Base-by-base conservation (phyloP, 768 basidiomycete genomes). In the Auricularia sp. region DNA sequence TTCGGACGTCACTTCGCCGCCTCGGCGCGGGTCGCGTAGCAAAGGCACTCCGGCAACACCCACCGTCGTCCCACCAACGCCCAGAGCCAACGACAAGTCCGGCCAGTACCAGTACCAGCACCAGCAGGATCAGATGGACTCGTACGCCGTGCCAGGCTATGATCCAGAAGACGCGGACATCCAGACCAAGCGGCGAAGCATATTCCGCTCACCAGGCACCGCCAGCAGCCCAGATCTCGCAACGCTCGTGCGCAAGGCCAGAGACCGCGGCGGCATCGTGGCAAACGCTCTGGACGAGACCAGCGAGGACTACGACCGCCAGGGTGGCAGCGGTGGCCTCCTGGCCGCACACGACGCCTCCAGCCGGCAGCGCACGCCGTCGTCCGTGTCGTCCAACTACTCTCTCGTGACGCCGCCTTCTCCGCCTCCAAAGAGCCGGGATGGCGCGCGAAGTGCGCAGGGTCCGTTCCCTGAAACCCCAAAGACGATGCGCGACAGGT, bases 151-250 rank as follows among this genome's bases (percentile, higher is more conserved):
- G 39, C 39, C n/a, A 51, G 62, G 36, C 4, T 81, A 80, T 74
- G 87, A 90, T 74, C 79, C 82, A 42, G 85, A 87, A 66, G 86
- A 88, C 72, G 69, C 74, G 10, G 87, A 88, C 69, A 81, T 84
- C 70, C 85, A 87, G 70, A 84, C 83, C 7, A 90, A 90, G 73
- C 83, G 91, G 56, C 83, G 91, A 61, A 91, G 89, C 67, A 84
- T 97, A 78, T 94, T 93, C 73, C 82, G 94, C 64, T 88, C 90
- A 21, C 82, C 90, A 11, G 94, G 93, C 53, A 95, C 92, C 7
- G 89, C 93, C 39, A 91, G 90, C 69, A 93, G 89, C 71, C 95
- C 94, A 34, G 94, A 98, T 75, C 80, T 97, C 23, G 91, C 91
- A 3, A 93, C 91, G 10, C 80, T 97, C 62, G 74, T 94, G 62